Evolutionary conservation across 2,329 filamentous ascomycete species (phyloP).

Genomic region (Botrytis porri): DNA sequence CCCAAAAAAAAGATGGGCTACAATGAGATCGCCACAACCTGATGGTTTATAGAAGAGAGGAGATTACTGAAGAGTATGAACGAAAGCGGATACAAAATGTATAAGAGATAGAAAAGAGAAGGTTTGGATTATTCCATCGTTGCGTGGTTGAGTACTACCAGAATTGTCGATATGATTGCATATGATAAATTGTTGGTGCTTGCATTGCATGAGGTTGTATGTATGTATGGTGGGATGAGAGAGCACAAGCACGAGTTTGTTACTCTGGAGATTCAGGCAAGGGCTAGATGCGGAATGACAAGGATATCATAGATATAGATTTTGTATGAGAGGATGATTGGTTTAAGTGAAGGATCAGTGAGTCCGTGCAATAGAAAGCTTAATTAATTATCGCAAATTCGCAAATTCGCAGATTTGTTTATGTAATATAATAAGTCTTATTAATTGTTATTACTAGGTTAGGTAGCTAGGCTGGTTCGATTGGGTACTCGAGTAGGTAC

Average conservation of each 20-base stretch:
- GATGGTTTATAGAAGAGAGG: neutral
- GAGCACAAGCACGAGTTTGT: neutral
- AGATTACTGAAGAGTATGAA: neutral
- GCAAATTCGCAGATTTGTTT: neutral
- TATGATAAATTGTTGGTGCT: neutral
- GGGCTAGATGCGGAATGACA: constrained; percentile 6
- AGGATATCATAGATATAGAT: neutral
- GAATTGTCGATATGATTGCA: neutral
- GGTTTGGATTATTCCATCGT: constrained; percentile 1
- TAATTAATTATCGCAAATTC: neutral
- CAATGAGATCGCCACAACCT: neutral
- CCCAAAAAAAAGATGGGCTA: neutral
- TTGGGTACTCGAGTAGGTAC: neutral
- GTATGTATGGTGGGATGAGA: neutral
- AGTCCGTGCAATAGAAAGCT: constrained; percentile 3
- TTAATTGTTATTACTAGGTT: no score
- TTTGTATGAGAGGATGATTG: neutral
- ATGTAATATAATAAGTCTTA: no score
- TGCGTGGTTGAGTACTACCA: neutral
- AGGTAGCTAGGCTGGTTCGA: neutral
- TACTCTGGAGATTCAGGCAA: neutral
- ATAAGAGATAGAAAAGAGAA: neutral
- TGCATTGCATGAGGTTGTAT: neutral
- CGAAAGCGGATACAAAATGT: neutral
- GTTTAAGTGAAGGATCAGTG: neutral